Evolutionary conservation across 371 early-diverging fungal species (phyloP), one percentile per base, ranked within the genome.

Genomic region (Mucor piriformis): DNA sequence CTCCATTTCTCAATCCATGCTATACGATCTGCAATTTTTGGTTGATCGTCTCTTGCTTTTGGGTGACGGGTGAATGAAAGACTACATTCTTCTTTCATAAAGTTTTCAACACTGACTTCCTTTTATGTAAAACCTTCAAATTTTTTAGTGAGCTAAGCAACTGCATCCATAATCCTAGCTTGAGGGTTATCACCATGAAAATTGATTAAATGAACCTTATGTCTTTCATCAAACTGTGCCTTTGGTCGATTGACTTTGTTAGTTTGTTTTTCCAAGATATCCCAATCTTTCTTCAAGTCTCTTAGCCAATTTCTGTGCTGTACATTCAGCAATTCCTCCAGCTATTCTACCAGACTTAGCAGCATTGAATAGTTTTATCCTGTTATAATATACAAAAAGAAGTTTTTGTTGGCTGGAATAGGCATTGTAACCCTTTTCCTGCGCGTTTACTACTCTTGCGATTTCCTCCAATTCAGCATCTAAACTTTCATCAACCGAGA

Each of bases 51-150:
- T 57, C n/a, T n/a, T n/a, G n/a, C n/a, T n/a, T n/a, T n/a, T n/a
- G n/a, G n/a, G n/a, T n/a, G n/a, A n/a, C n/a, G n/a, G n/a, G n/a
- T 63, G 27, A 58, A 53, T 6, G 54, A 58, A 57, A 57, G 57
- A 32, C 57, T 63, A 37, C 53, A 29, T 29, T 29, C 29, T 6
- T 29, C 29, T 1, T 29, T 0, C 29, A 29, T 3, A 7, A 29
- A 29, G 29, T 29, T 29, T 29, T 29, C 8, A 29, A 29, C 29
- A 29, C 29, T 29, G 29, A 8, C 8, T 29, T 29, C 29, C 8
- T 29, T 29, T 29, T 6, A 29, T 29, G 29, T 29, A 1, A 29
- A 29, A 4, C 8, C 8, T 29, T 1, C 29, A 29, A 29, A 29
- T 8, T 29, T 29, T 1, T 29, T 1, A 29, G 8, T 29, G 8